A percentile compares a stretch with the other conserved stretches of the same genome.
These are phyloP conservation scores for Aspergillus japonicus DNA, from an alignment of 2,329 filamentous ascomycete species.

Conservation along the genomic window DNA sequence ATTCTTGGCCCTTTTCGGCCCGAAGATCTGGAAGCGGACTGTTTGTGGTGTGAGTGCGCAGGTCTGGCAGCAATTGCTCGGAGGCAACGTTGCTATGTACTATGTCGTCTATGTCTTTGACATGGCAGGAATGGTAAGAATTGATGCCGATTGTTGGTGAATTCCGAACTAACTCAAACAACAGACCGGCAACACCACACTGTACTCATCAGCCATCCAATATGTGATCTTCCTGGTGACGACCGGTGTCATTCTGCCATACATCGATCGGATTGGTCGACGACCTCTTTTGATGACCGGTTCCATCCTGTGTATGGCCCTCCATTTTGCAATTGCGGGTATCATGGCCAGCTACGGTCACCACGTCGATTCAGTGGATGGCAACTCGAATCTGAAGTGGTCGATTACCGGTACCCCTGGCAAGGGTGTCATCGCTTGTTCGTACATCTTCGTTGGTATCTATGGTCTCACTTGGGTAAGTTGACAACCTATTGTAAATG, in stretches of 20 bases:
- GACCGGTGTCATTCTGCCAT: constrained; percentile 51
- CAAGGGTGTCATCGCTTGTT: constrained; percentile 63
- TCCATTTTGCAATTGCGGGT: constrained; percentile 56
- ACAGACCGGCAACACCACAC: constrained; percentile 39
- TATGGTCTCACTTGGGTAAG: constrained; percentile 44
- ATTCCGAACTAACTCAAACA: constrained; percentile 1
- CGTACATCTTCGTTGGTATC: constrained; percentile 51
- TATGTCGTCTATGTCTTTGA: constrained; percentile 62
- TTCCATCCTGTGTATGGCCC: constrained; percentile 45
- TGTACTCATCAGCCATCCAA: constrained; percentile 57
- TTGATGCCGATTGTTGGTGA: not conserved
- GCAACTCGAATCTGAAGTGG: constrained; percentile 49
- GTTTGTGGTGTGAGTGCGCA: constrained; percentile 54
- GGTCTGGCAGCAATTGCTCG: constrained; percentile 58
- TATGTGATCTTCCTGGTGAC: constrained; percentile 58
- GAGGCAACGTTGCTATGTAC: constrained; percentile 59
- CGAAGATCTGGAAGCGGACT: constrained; percentile 52
- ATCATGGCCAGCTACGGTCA: constrained; percentile 53
- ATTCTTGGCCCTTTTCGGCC: constrained; percentile 46
- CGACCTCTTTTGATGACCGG: constrained; percentile 50
- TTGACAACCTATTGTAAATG: constrained; percentile 20
- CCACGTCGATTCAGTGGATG: constrained; percentile 46
- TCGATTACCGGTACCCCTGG: constrained; percentile 50
- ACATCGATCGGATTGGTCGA: constrained; percentile 52
- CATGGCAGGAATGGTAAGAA: constrained; percentile 54